These are phyloP conservation scores for Sphaerulina populicola DNA, from an alignment of 2,329 filamentous ascomycete species.

Conservation along the genomic window DNA sequence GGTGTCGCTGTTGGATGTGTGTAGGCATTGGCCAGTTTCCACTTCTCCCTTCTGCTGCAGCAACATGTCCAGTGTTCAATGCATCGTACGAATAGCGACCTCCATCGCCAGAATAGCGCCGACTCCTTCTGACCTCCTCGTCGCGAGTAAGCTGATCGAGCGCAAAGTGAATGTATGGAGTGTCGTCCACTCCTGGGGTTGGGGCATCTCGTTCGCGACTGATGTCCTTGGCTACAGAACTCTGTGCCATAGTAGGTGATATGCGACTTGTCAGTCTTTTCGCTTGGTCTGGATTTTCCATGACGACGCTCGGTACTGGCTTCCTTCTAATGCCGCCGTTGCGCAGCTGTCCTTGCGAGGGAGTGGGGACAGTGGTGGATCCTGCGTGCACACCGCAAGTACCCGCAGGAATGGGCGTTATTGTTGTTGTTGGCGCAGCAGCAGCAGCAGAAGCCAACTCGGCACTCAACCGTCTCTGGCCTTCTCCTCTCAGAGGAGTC, in stretches of 20 bases:
- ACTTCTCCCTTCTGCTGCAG: neutral
- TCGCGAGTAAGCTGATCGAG: slow-evolving; percentile 76
- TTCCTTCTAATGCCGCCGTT: slow-evolving; percentile 29
- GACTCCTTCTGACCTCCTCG: slow-evolving; percentile 52
- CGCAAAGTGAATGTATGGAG: slow-evolving; percentile 81
- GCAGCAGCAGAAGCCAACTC: slow-evolving; percentile 9
- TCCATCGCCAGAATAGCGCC: slow-evolving; percentile 39
- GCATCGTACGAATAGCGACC: slow-evolving; percentile 20
- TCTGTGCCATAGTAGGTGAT: slow-evolving; percentile 23
- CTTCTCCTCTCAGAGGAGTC: slow-evolving; percentile 31
- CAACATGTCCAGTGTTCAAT: neutral
- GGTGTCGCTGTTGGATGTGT: slow-evolving; percentile 13
- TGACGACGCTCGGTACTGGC: slow-evolving; percentile 31
- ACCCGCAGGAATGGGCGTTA: no score
- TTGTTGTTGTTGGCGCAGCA: neutral
- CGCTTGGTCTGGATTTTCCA: slow-evolving; percentile 17
- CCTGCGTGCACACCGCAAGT: slow-evolving; percentile 1
- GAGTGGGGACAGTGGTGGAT: neutral
- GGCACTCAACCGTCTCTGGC: slow-evolving; percentile 24
- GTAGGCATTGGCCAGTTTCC: neutral
- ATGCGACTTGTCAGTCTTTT: slow-evolving; percentile 10
- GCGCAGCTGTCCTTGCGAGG: slow-evolving; percentile 8
- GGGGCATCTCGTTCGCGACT: slow-evolving; percentile 36
- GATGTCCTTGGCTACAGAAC: slow-evolving; percentile 28
- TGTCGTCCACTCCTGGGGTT: slow-evolving; percentile 74